A percentile compares a stretch with the other conserved stretches of the same genome.
Evolutionary conservation across 2,329 filamentous ascomycete genomes (phyloP).

Genomic region (Penicillium occitanis): DNA sequence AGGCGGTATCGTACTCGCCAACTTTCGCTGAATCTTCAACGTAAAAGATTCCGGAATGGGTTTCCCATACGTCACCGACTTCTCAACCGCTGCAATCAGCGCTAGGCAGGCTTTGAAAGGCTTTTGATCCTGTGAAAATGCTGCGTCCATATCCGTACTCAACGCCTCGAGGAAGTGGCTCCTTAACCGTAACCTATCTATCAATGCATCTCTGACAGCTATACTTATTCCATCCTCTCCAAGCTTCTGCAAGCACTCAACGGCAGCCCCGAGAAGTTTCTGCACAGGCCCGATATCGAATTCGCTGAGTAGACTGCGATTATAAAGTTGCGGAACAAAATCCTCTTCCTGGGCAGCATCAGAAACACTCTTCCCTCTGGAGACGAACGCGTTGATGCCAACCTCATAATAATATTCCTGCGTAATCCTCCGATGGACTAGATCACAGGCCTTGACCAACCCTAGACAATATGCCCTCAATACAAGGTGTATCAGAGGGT

Average conservation of each 20-base stretch:
- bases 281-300: slow-evolving; percentile 60
- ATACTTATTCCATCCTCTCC: slow-evolving; percentile 33
- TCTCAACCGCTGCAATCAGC: slow-evolving; percentile 56
- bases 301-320: slow-evolving; percentile 69
- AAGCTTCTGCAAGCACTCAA: slow-evolving; percentile 50
- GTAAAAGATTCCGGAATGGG: slow-evolving; percentile 79
- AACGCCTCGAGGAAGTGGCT: slow-evolving; percentile 48
- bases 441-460: slow-evolving; percentile 77
- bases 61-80: slow-evolving; percentile 62
- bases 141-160: slow-evolving; percentile 36
- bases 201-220: slow-evolving; percentile 56
- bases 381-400: slow-evolving; percentile 27
- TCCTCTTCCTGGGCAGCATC: slow-evolving; percentile 73
- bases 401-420: slow-evolving; percentile 91
- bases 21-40: slow-evolving; percentile 80
- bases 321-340: slow-evolving; percentile 89
- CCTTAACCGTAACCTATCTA: slow-evolving; percentile 65
- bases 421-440: slow-evolving; percentile 73
- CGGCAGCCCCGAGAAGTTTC: slow-evolving; percentile 55
- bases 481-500: slow-evolving; percentile 59
- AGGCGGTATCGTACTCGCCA: slow-evolving; percentile 92
- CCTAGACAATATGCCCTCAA: slow-evolving; percentile 84
- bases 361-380: slow-evolving; percentile 20
- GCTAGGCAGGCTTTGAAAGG: slow-evolving; percentile 37
- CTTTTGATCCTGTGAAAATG: slow-evolving; percentile 32